Evolutionary conservation across 2,329 filamentous ascomycete species (phyloP), one percentile per base, ranked within the genome.

Genomic region (Colletotrichum sp.): DNA sequence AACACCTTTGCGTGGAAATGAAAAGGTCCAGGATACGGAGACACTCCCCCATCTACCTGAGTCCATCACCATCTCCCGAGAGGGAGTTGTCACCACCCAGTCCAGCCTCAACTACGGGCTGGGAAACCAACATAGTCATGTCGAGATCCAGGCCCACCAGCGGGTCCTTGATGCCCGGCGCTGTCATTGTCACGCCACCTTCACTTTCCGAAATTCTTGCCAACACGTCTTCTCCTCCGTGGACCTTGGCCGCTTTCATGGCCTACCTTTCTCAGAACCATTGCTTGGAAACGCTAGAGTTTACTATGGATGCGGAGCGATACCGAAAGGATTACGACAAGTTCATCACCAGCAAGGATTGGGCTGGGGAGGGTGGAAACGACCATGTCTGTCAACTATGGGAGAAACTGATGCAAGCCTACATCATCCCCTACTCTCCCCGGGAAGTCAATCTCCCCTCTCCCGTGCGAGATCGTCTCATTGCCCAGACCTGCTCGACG

Each of bases 191-290:
- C 18, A 83, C 79, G 74, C 87, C 86, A 32, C 96, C 95, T 58
- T 94, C 95, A 34, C 88, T 99, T 65, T 90, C 93, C 74, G 96
- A 98, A 80, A 97, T 99, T 32, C 90, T 99, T 59, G 91, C 94
- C 78, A 97, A 98, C 85, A 92, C 91, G 59, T 95, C 97, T 43
- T 92, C 95, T 10, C 93, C 95, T 55, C 97, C 97, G 79, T 98
- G 95, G 90, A 98, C 96, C 0, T 89, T 98, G 10, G 93, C 92
- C 75, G 96, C 96, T 36, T 98, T 98, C 85, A 98, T 97, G 92
- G 96, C 96, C 71, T 98, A 98, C 81, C 90, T 98, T 5, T 98
- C 96, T 1, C 96, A 98, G 82, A 98, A 98, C 81, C 96, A 98
- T 85, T 99, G 97, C 82, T 88, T 98, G 78, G 97, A 99, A 85